Base-by-base conservation (phyloP, 441 rosid species). In the Syzygium malaccense region DNA sequence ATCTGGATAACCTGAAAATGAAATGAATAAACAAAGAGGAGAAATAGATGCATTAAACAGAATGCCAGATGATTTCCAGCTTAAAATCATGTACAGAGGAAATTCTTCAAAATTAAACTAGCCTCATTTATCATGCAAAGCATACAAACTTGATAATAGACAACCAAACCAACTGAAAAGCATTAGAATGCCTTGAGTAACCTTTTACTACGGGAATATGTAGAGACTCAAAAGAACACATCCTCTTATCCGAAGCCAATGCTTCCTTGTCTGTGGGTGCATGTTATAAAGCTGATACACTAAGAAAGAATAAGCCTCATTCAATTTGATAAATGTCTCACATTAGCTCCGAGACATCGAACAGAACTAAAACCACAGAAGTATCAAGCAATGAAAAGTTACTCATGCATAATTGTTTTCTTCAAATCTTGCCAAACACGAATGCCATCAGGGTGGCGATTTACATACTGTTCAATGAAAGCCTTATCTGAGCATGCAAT, bases 401-500 rank as follows among this genome's bases (percentile, higher is more conserved):
- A 85, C 64, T 85, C 62, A 58, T 85, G n/a, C 55, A 26, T 28
- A 32, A 87, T 51, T 18, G 79, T 37, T 79, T 86, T 86, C 86
- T 83, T 89, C 88, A 89, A 60, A 53, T 86, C 86, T 45, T 86
- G 88, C 86, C 84, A 89, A 41, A 89, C 88, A 49, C 0, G 19
- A 58, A 86, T 45, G 54, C 90, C 90, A 17, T 79, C 48, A n/a
- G 86, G 88, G 66, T 89, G 90, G 86, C 60, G 86, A 32, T 62
- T 80, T 75, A 89, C 90, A 57, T 89, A 83, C 20, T 80, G 86
- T 25, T 80, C 48, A 23, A 89, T 55, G 55, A 89, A 89, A 28
- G 45, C 58, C 87, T 83, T 86, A 60, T 89, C 90, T 14, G 90
- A 85, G 48, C 88, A 41, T 13, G 90, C 75, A 49, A 89, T 33